phyloP scores from a whole-genome alignment of 768 basidiomycete genomes.

The Calocybe indica region DNA sequence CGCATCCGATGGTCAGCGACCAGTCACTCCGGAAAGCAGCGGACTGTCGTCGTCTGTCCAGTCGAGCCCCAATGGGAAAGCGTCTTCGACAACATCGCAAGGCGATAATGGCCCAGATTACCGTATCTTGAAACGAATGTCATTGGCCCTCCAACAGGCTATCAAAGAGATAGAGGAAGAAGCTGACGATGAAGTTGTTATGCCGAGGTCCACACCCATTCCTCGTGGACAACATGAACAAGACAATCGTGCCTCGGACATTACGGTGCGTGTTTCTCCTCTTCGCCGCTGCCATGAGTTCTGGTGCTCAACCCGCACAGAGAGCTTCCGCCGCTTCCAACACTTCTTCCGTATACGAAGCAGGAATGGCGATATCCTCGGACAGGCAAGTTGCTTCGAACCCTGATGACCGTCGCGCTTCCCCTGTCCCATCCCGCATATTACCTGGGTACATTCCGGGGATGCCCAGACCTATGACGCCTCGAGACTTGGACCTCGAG shows the following conservation, averaged over 20 bases:
- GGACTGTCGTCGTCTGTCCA: constrained; percentile 31
- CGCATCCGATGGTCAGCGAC: constrained; percentile 40
- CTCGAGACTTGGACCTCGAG: constrained; percentile 71
- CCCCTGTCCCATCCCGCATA: constrained; percentile 56
- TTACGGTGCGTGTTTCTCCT: constrained; percentile 4
- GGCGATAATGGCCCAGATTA: constrained; percentile 34
- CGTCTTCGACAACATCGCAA: constrained; percentile 31
- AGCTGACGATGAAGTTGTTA: constrained; percentile 69
- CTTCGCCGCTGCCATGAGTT: constrained; percentile 8
- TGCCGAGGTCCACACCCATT: constrained; percentile 57
- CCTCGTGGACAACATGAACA: constrained; percentile 31
- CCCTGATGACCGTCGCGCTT: constrained; percentile 36
- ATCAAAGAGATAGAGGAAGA: constrained; percentile 78
- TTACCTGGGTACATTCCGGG: constrained; percentile 85
- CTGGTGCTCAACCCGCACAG: constrained; percentile 3
- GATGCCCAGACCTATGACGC: constrained; percentile 89
- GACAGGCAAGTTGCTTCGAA: constrained; percentile 36
- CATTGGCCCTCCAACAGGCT: constrained; percentile 68
- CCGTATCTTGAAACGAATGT: constrained; percentile 55
- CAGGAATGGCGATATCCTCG: constrained; percentile 66
- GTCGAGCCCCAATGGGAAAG: constrained; percentile 32
- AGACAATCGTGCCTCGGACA: constrained; percentile 2
- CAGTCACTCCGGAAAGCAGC: constrained; percentile 51
- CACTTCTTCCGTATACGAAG: constrained; percentile 40
- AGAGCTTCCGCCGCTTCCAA: constrained; percentile 29